Percentiles rank a stretch among this genome's conserved stretches.
Conservation (phyloP, 305 asterid genomes). For the Stenogyne calaminthoides region DNA sequence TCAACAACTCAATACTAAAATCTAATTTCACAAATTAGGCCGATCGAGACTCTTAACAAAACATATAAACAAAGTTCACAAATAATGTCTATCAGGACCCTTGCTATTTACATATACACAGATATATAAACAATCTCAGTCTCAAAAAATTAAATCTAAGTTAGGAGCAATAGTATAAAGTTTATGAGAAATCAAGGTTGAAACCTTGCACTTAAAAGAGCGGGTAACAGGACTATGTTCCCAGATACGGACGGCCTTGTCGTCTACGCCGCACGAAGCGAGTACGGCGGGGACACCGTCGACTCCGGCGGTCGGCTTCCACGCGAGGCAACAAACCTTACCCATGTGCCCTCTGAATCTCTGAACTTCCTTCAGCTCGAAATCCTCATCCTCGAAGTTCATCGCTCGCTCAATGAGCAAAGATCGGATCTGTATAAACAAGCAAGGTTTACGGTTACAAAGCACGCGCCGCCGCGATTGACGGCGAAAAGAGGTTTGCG, state of each 20-base stretch:
- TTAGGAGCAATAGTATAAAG: neutral
- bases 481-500: neutral
- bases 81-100: too few relatives aligned
- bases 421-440: slow-evolving; percentile 8
- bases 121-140: neutral
- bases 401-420: too few relatives aligned
- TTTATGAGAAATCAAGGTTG: neutral
- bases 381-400: slow-evolving; percentile 44
- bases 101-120: neutral
- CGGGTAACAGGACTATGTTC: slow-evolving; percentile 57
- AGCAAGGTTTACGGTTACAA: neutral
- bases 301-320: slow-evolving; percentile 79
- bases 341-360: slow-evolving; percentile 83
- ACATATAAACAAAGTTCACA: too few relatives aligned
- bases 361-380: slow-evolving; percentile 69
- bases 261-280: slow-evolving; percentile 95
- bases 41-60: neutral
- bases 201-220: slow-evolving; percentile 78
- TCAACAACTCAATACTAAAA: neutral
- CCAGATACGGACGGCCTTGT: slow-evolving; percentile 90
- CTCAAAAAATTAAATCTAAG: neutral
- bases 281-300: slow-evolving; percentile 76
- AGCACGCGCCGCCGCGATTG: too few relatives aligned
- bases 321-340: slow-evolving; percentile 83
- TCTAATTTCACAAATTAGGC: neutral